These are phyloP conservation scores for Chlorociboria aeruginascens DNA, from an alignment of 495 filamentous ascomycete genomes.

Conservation along the genomic window DNA sequence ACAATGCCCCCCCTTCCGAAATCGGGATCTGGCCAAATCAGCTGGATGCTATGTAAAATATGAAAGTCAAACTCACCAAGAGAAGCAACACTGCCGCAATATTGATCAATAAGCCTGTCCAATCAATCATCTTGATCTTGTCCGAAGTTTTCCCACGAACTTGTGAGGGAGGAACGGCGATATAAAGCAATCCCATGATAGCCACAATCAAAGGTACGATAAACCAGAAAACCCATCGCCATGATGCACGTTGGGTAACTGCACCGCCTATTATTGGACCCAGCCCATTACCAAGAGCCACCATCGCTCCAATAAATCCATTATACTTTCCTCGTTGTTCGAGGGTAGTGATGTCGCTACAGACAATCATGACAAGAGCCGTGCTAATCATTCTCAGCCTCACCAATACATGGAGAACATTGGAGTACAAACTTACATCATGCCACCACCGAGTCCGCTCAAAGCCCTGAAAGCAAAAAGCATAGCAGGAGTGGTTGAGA, in stretches of 20 bases:
- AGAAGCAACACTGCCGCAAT: conserved; percentile 62
- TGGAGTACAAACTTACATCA: conserved; percentile 32
- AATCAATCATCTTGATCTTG: conserved; percentile 31
- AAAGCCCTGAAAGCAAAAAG: conserved; percentile 53
- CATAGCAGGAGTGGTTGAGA: conserved; percentile 26
- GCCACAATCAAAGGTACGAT: conserved; percentile 23
- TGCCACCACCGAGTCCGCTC: conserved; percentile 62
- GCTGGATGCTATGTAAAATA: background rate
- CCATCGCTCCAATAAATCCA: conserved; percentile 40
- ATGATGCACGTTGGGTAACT: conserved; percentile 36
- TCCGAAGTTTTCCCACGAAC: too few relatives aligned
- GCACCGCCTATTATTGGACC: conserved; percentile 61
- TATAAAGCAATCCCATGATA: conserved; percentile 36
- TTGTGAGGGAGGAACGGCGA: too few relatives aligned
- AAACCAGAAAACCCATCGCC: conserved; percentile 31
- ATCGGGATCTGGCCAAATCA: background rate
- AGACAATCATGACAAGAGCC: conserved; percentile 60
- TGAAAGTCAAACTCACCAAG: conserved; percentile 55
- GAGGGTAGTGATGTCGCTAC: conserved; percentile 64
- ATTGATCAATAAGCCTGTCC: conserved; percentile 40
- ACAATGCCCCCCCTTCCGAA: conserved; percentile 37
- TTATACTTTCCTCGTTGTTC: conserved; percentile 57
- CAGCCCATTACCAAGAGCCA: conserved; percentile 52
- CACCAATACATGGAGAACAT: too few relatives aligned
- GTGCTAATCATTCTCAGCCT: conserved; percentile 32